Evolutionary conservation across 257 asterid species (phyloP).

Genomic region (Scutellaria baicalensis): DNA sequence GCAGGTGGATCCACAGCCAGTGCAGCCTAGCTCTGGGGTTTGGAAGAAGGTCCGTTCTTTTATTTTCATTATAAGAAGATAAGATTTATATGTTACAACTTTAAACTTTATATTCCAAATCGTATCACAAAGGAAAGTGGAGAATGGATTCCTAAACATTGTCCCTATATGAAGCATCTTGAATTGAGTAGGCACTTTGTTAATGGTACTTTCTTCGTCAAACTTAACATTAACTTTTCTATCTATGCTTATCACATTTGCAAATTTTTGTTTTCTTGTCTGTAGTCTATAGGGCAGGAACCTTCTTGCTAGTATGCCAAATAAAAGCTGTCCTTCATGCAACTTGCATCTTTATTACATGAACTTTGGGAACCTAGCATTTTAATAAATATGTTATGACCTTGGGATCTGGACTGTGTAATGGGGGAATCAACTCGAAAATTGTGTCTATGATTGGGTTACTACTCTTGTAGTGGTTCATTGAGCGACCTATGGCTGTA

Average conservation of each 20-base stretch:
- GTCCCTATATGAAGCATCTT: neutral
- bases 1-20: slow-evolving; percentile 59
- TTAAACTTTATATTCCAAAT: neutral
- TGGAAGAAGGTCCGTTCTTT: slow-evolving; percentile 52
- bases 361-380: neutral
- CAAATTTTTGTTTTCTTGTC: neutral
- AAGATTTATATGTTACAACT: slow-evolving; percentile 8
- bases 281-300: neutral
- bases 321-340: neutral
- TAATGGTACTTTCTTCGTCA: neutral
- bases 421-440: no score
- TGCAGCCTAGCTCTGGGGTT: slow-evolving; percentile 40
- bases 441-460: no score
- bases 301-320: neutral
- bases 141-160: neutral
- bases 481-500: no score
- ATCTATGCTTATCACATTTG: neutral
- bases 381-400: neutral
- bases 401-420: no score
- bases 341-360: neutral
- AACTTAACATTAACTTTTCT: neutral
- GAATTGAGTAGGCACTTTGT: neutral
- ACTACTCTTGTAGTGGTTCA: no score
- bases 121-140: slow-evolving; percentile 23
- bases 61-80: slow-evolving; percentile 3